phyloP scores from a whole-genome alignment of 2,329 filamentous ascomycete genomes.

The Ampelomyces quisqualis region DNA sequence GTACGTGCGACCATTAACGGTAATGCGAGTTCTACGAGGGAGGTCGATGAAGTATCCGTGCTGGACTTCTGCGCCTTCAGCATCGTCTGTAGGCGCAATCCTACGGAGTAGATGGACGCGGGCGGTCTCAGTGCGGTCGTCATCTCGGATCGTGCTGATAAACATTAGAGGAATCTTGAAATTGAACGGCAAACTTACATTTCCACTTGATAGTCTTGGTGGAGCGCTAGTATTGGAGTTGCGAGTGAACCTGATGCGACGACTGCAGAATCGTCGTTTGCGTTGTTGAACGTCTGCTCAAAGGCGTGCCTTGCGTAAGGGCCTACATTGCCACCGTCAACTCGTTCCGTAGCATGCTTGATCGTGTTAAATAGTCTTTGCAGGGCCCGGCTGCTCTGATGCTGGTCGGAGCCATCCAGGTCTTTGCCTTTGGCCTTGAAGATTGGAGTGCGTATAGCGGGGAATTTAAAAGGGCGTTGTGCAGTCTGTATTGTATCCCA shows the following conservation, averaged over 20 bases:
- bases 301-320: background rate
- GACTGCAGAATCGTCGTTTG: background rate
- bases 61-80: background rate
- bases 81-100: background rate
- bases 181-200: slow-evolving; percentile 4
- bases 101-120: slow-evolving; percentile 6
- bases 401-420: background rate
- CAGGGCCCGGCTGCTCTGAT: slow-evolving; percentile 5
- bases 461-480: slow-evolving; percentile 6
- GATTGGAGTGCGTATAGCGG: slow-evolving; percentile 7
- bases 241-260: slow-evolving; percentile 5
- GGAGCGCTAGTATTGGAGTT: slow-evolving; percentile 1
- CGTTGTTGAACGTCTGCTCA: background rate
- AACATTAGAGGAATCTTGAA: background rate
- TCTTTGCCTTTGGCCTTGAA: slow-evolving; percentile 3
- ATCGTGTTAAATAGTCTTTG: slow-evolving; percentile 8
- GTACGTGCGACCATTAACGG: slow-evolving; percentile 20
- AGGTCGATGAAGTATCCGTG: slow-evolving; percentile 15
- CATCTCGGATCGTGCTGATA: background rate
- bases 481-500: slow-evolving; percentile 1
- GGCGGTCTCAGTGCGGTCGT: background rate
- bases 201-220: slow-evolving; percentile 5
- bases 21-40: slow-evolving; percentile 8
- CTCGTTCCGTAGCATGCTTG: slow-evolving; percentile 1
- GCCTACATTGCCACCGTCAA: background rate